Base-by-base conservation (phyloP, 2,329 filamentous ascomycete genomes). In the Xenoacremonium recifei region DNA sequence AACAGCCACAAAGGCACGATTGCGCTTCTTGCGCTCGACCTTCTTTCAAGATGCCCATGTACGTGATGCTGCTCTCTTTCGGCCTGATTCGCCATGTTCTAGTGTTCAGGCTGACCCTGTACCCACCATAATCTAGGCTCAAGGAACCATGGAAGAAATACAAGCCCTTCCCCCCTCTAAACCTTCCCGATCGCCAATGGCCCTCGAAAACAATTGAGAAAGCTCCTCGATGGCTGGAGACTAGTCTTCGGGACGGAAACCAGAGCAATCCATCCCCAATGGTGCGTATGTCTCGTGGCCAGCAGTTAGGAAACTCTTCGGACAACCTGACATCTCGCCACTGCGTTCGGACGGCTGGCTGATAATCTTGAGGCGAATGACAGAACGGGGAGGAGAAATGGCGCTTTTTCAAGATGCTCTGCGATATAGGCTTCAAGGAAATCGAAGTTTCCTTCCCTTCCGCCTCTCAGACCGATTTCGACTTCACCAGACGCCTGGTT, bases 391-490 rank as follows among this genome's bases (percentile, higher is more conserved):
- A 96, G 36, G 90, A 96, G 75, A 97, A 97, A 72, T 93, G 87
- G 82, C 76, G 77, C 48, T 97, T 91, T 76, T 97, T 97, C 76
- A 84, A 91, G 69, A 95, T 95, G 89, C 81, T 97, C 40, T 82
- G 85, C 59, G 83, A 92, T 48, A 77, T 96, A 37, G 92, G 93
- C 56, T 97, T 95, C 77, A 97, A 96, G 71, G 92, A 97, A 70
- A 96, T 97, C 53, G 92, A 97, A 65, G 86, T 96, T 16, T 93
- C 91, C 4, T 97, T 96, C 70, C 92, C 92, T 37, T 95, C 90
- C 0, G 90, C 92, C 12, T 96, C 90, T 29, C 86, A 95, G 63
- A 96, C 87, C 60, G 93, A 97, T 71, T 97, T 91, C 72, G 89
- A 96, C 73, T 97, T 97, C 63, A 96, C 90, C 30, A 79, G 89